Base-by-base conservation (phyloP, 192 early-diverging fungal species). In the Mortierella antarctica region DNA sequence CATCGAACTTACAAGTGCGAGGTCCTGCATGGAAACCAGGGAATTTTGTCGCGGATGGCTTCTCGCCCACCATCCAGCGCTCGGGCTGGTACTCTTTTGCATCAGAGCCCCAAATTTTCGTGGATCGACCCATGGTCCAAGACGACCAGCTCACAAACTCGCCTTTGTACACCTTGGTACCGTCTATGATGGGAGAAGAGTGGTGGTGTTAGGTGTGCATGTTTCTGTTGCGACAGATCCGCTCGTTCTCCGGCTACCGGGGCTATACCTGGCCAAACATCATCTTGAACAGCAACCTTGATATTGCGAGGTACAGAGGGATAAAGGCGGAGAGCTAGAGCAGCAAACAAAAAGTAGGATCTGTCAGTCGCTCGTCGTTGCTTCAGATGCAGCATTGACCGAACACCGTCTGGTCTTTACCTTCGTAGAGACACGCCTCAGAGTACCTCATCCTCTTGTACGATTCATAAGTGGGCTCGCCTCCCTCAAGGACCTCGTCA, bases 11-110 rank as follows among this genome's bases (percentile, higher is more conserved):
- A 65, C 83, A 83, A 15, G 68, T 72, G 46, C 86, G 65, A 53
- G 89, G 89, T 58, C 88, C 89, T 46, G 81, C 83, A 52, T 91
- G 75, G 86, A 91, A 91, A 11, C 79, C 83, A 39, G 86, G 69
- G 66, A 83, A 90, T 71, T 87, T 84, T 61, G 79, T 83, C 13
- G 71, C 67, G 13, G 61, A 71, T 57, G 70, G 74, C 48, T 73
- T 76, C 7, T 67, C 70, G 23, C 74, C 76, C 10, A 48, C 55
- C 42, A 87, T 63, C 86, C 86, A 87, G 58, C 86, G 74, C 5
- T 79, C 73, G 7, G 86, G 86, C 4, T 66, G 65, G 64, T 83
- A 87, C 15, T 86, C 74, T 14, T 47, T 73, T 13, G 83, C 83
- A 66, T 86, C 85, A 4, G 65, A 40, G 11, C 87, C 87, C 87